Conservation (phyloP, 305 asterid genomes). For the Fraxinus floribunda region DNA sequence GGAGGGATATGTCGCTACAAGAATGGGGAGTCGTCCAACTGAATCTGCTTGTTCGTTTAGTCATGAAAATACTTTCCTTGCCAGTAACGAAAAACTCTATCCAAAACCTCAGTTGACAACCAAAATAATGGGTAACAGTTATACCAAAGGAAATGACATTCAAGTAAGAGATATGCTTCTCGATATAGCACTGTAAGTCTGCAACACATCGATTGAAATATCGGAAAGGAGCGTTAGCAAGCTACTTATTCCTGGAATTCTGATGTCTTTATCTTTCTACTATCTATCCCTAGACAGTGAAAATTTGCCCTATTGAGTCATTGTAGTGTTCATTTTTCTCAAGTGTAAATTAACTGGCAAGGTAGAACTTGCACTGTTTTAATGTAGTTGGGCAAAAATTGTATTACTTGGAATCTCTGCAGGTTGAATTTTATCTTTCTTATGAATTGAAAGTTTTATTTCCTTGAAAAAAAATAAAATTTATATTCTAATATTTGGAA, state of each 20-base stretch:
- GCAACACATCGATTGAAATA: background rate
- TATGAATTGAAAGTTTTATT: background rate
- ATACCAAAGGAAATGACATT: background rate
- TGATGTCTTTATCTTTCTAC: background rate
- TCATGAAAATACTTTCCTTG: background rate
- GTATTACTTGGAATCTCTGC: background rate
- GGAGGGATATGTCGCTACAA: background rate
- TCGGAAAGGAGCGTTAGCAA: background rate
- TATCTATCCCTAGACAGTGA: conserved; percentile 4
- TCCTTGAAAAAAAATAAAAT: background rate
- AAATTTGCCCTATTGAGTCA: background rate
- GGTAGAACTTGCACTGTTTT: background rate
- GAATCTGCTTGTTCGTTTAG: background rate
- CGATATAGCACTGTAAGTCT: background rate
- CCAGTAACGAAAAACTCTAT: background rate
- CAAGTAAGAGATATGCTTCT: background rate
- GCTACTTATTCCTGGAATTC: conserved; percentile 1
- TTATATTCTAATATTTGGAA: background rate
- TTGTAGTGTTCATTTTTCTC: background rate
- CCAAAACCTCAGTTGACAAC: background rate
- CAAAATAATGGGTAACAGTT: background rate
- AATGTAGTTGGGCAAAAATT: background rate
- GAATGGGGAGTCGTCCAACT: conserved; percentile 4
- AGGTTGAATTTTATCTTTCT: background rate
- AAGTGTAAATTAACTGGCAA: background rate